A percentile compares a stretch with the other conserved stretches of the same genome.
phyloP scores from a whole-genome alignment of 768 basidiomycete species.

The Fomitopsis pulvina region DNA sequence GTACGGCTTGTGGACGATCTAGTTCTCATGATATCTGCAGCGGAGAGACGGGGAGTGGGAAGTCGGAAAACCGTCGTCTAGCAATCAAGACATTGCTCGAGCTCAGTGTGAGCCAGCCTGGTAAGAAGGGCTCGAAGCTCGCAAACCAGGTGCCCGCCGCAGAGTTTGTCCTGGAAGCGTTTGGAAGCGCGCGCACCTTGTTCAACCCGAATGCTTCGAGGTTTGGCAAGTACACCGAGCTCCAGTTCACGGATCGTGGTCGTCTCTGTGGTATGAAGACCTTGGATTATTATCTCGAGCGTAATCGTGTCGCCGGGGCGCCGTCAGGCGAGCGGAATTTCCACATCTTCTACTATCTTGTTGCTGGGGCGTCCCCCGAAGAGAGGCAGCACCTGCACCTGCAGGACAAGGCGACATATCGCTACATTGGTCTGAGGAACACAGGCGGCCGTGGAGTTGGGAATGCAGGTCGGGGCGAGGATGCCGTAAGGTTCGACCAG shows the following conservation, averaged over 20 bases:
- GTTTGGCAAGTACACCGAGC: constrained; percentile 96
- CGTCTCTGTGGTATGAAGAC: constrained; percentile 88
- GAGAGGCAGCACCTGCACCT: constrained; percentile 87
- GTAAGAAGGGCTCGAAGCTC: constrained; percentile 93
- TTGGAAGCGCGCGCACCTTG: constrained; percentile 87
- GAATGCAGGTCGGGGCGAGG: constrained; percentile 60
- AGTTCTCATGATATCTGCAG: constrained; percentile 32
- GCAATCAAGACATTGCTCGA: constrained; percentile 91
- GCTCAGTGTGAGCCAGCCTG: constrained; percentile 77
- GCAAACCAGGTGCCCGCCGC: constrained; percentile 82
- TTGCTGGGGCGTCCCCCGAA: constrained; percentile 83
- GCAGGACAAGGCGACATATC: constrained; percentile 71
- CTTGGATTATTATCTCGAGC: constrained; percentile 93
- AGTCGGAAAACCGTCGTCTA: constrained; percentile 86
- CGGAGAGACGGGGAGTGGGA: constrained; percentile 90
- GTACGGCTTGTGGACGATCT: neutral
- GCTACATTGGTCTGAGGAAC: constrained; percentile 76
- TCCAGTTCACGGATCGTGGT: constrained; percentile 93
- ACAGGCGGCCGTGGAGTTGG: constrained; percentile 32
- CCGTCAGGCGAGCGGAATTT: constrained; percentile 94
- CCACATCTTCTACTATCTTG: constrained; percentile 96
- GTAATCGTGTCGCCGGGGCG: constrained; percentile 80
- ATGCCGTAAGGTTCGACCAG: constrained; percentile 86
- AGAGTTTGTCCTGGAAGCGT: constrained; percentile 92
- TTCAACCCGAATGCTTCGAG: constrained; percentile 95